These are phyloP conservation scores for Russula dissimulans DNA, from an alignment of 768 basidiomycete species.

Conservation along the genomic window DNA sequence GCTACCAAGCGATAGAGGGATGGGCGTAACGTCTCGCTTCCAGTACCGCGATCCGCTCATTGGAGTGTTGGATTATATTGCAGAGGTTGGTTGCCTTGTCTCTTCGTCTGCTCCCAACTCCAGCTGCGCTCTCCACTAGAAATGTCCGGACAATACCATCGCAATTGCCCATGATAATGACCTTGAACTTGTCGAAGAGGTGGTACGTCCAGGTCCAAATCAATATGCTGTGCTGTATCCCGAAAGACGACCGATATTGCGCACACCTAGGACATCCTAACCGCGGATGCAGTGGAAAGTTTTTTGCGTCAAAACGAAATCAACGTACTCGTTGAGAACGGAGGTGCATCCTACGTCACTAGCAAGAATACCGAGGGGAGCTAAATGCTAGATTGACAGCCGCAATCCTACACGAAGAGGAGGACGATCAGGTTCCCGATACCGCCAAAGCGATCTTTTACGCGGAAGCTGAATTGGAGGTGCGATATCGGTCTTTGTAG, in stretches of 20 bases:
- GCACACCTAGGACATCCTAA: slow-evolving; percentile 1
- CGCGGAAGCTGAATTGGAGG: slow-evolving; percentile 4
- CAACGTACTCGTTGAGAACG: slow-evolving; percentile 3
- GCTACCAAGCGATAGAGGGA: not conserved
- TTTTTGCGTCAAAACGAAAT: slow-evolving; percentile 9
- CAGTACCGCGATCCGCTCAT: slow-evolving; percentile 8
- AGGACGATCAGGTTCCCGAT: not conserved
- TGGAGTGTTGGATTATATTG: slow-evolving; percentile 10
- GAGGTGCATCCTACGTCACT: not conserved
- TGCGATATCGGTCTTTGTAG: not conserved
- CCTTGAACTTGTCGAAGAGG: slow-evolving; percentile 2
- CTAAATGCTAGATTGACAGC: not conserved
- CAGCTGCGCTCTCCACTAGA: not conserved
- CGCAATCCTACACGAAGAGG: slow-evolving; percentile 2
- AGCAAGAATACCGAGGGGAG: not conserved
- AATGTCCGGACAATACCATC: not conserved
- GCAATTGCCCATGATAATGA: slow-evolving; percentile 13
- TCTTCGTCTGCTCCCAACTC: not conserved
- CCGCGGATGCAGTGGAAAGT: slow-evolving; percentile 4
- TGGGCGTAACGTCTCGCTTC: not conserved
- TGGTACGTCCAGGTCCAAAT: not conserved
- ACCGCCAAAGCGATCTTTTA: slow-evolving; percentile 5
- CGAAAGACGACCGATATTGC: not conserved
- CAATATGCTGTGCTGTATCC: not conserved
- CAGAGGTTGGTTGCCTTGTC: not conserved